Base-by-base conservation (phyloP, 805 yeast species). In the Komagataella mondaviorum region DNA sequence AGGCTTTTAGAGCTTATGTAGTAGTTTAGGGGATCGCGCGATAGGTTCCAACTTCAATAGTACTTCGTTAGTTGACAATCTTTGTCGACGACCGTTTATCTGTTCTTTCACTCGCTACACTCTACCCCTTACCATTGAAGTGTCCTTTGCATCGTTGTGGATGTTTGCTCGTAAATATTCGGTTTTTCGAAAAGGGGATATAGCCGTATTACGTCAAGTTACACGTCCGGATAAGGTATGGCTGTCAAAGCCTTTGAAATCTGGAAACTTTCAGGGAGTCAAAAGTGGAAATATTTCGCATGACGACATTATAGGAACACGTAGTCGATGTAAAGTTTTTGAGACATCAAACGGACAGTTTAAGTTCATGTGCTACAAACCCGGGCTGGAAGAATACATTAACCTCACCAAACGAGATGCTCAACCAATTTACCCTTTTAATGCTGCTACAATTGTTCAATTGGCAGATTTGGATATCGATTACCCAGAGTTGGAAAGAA, bases 371-470 rank as follows among this genome's bases (percentile, higher is more conserved):
- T 62, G 66, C 6, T 62, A 68, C 1, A 59, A 60, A 6, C 76
- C 78, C 2, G 66, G 75, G 0, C 59, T 73, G n/a, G 80, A 75
- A 49, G 78, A 76, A 51, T 76, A 71, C 55, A 62, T 76, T 36
- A 66, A 62, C 30, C 51, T 71, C 30, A 59, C 68, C 6, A 59
- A 59, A 30, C 63, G 81, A 49, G 71, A 65, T 45, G 81, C 79
- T 0, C 77, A 73, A 54, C 80, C 80, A 1, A 75, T 76, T 7
- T 76, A 76, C 53, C 66, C 78, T 4, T 60, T 66, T 45, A 80
- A 76, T 59, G 79, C 80, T 1, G 64, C 71, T 1, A 66, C 74
- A 3, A 73, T 76, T 36, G 78, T 71, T 1, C 58, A 66, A 5
- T 53, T 76, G 39, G 72, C 78, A 4, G 81, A 76, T 57, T 53